A percentile compares a stretch with the other conserved stretches of the same genome.
phyloP scores from a whole-genome alignment of 2,329 filamentous ascomycete species.

The Penicillium hesseltinei region DNA sequence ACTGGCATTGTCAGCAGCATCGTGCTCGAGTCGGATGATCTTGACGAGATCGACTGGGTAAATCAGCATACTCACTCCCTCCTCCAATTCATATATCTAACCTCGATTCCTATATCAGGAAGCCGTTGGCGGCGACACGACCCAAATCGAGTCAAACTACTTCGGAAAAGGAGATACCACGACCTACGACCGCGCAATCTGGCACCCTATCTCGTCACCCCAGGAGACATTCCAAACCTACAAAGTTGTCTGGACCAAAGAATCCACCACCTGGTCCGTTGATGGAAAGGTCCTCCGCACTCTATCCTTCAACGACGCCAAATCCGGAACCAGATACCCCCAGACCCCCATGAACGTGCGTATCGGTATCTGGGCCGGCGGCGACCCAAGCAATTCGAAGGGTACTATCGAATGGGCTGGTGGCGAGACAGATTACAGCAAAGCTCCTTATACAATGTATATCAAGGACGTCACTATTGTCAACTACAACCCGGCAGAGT shows the following conservation, averaged over 20 bases:
- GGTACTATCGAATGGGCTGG: neutral
- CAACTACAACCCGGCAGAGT: neutral
- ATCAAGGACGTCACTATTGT: neutral
- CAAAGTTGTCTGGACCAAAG: neutral
- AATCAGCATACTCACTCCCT: neutral
- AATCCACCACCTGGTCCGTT: neutral
- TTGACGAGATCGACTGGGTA: constrained; percentile 53
- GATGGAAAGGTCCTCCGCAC: neutral
- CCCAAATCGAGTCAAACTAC: neutral
- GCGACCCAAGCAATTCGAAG: neutral
- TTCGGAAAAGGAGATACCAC: neutral
- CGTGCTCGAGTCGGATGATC: constrained; percentile 82
- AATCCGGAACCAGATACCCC: neutral
- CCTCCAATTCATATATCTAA: neutral
- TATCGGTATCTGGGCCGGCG: neutral
- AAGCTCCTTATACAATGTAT: neutral
- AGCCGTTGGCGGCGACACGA: neutral
- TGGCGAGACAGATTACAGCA: neutral
- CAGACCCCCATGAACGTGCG: neutral
- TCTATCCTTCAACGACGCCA: neutral
- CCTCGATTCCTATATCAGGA: neutral
- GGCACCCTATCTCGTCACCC: neutral
- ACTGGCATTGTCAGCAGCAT: constrained; percentile 88
- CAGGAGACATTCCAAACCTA: neutral
- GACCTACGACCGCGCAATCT: neutral